phyloP scores from a whole-genome alignment of 1,139 yeast genomes.

The Pichia sp. region DNA sequence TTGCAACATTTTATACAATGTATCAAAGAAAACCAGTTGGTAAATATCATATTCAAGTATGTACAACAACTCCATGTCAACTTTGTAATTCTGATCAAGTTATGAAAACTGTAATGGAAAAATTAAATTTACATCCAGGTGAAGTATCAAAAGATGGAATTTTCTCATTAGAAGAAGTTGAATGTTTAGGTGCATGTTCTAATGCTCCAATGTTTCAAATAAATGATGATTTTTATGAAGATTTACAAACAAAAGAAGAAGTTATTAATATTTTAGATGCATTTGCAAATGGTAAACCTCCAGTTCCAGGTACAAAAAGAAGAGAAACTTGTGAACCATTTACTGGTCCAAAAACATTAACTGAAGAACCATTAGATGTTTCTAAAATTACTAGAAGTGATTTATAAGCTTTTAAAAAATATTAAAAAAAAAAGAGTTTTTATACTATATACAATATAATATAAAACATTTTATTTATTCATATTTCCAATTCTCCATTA shows the following conservation, averaged over 20 bases:
- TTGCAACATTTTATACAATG: slow-evolving; percentile 91
- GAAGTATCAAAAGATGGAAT: slow-evolving; percentile 71
- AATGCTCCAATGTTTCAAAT: slow-evolving; percentile 86
- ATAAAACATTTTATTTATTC: too few species aligned
- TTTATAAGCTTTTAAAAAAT: slow-evolving; percentile 25
- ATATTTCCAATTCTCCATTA: too few species aligned
- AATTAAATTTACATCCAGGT: slow-evolving; percentile 66
- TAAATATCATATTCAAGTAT: slow-evolving; percentile 74
- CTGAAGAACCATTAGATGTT: slow-evolving; percentile 61
- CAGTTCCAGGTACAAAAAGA: slow-evolving; percentile 57
- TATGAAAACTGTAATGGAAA: slow-evolving; percentile 60
- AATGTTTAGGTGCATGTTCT: slow-evolving; percentile 89
- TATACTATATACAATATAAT: too few species aligned
- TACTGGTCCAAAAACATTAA: slow-evolving; percentile 62
- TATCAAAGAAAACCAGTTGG: slow-evolving; percentile 86
- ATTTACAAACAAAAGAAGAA: slow-evolving; percentile 59
- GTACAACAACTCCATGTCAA: slow-evolving; percentile 90
- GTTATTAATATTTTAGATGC: slow-evolving; percentile 57
- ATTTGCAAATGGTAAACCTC: slow-evolving; percentile 57
- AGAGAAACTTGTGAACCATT: slow-evolving; percentile 74
- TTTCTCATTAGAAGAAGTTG: slow-evolving; percentile 83
- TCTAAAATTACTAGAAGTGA: slow-evolving; percentile 53
- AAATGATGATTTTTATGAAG: slow-evolving; percentile 80
- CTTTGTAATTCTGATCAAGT: slow-evolving; percentile 76
- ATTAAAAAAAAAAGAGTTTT: too few species aligned